Evolutionary conservation across 1,284 basidiomycete species (phyloP), one percentile per base, ranked within the genome.

Genomic region (Pseudozyma pruni): DNA sequence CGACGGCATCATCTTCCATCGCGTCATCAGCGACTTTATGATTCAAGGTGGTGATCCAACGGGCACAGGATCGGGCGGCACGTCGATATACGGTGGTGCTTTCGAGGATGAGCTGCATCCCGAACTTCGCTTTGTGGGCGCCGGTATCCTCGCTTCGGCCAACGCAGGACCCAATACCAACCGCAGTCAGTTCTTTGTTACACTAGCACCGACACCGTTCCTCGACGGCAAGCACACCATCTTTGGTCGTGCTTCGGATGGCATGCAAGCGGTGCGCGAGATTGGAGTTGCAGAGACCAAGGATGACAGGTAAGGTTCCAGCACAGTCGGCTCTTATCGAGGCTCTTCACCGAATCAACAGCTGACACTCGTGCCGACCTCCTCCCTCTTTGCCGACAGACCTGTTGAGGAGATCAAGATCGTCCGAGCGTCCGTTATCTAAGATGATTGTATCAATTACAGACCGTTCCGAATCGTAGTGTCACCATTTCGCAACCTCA

Each of bases 21-120:
- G 96, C 60, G 91, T 98, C 70, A 98, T 99, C 81, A 89, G 92
- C 73, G 98, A 98, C 85, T 98, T 99, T 81, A 98, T 98, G 95
- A 90, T 98, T 52, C 95, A 98, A 86, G 96, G 94, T 2, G 95
- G 96, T 38, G 95, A 99, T 80, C 96, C 96, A 0, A 85, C 96
- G 3, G 95, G 93, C 8, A 94, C 98, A 83, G 96, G 96, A 2
- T 97, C 94, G 0, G 96, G 96, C n/a, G 96, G 96, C n/a, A 72
- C 64, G 45, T 81, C 69, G 61, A 80, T 81, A 54, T 79, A 79
- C 49, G 80, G 78, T 4, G 78, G 75, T 8, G 35, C 93, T 39
- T 98, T 98, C 78, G 95, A 95, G 81, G 96, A 98, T 83, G 96
- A 98, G 84, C 93, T 98, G 81, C 87, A 88, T 27, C 67, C 66